Conservation (phyloP, 2,329 filamentous ascomycete species). For the Pseudogymnoascus sp. region DNA sequence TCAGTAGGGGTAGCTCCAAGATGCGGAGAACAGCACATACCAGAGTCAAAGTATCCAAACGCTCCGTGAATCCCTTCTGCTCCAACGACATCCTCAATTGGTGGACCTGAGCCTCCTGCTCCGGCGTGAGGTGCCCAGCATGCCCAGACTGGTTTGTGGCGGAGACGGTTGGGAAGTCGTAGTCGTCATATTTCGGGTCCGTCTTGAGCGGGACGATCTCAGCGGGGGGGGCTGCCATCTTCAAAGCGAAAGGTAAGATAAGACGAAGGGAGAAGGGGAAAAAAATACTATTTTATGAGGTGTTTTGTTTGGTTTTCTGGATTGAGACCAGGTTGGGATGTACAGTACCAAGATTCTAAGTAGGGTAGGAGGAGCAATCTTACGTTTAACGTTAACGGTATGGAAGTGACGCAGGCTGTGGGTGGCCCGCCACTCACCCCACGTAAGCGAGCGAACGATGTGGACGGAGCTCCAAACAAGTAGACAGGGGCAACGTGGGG, state of each 20-base stretch:
- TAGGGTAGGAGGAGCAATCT: background rate
- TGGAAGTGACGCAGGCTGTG: background rate
- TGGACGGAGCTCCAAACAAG: background rate
- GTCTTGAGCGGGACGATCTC: conserved; percentile 35
- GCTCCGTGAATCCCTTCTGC: conserved; percentile 68
- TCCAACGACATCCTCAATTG: conserved; percentile 83
- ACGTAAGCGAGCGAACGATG: background rate
- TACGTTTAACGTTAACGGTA: conserved; percentile 5
- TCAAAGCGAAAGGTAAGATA: background rate
- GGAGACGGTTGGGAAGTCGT: conserved; percentile 79
- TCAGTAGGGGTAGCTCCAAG: conserved; percentile 7
- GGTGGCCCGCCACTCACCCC: background rate
- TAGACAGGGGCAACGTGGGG: background rate
- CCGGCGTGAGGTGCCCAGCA: conserved; percentile 74
- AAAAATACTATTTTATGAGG: background rate
- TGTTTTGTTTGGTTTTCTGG: background rate
- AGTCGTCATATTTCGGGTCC: conserved; percentile 91
- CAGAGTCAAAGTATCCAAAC: conserved; percentile 86
- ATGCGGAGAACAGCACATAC: conserved; percentile 39
- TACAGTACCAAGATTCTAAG: background rate
- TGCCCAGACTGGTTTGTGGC: conserved; percentile 65
- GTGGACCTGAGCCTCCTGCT: conserved; percentile 81
- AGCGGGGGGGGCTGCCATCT: background rate
- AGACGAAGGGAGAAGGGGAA: background rate
- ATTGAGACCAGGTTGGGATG: background rate